Base-by-base conservation (phyloP, 345 rosid genomes). In the rapeseed (Brassica napus) region DNA sequence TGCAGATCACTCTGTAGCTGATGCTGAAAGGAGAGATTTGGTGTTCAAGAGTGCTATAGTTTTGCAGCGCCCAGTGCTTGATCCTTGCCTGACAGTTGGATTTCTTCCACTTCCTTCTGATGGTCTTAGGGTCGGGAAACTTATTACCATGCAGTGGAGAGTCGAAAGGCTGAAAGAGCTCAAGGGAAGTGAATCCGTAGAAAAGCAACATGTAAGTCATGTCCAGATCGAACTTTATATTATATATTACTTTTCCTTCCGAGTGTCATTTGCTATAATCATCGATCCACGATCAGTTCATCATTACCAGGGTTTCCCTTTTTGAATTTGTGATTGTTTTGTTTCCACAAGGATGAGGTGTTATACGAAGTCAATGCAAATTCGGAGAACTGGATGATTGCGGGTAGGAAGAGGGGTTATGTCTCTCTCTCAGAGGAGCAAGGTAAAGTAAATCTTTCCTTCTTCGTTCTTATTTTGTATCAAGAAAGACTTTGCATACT, bases 321-420 rank as follows among this genome's bases (percentile, higher is more conserved):
- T 23, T 7, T 14, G n/a, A 28, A 28, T 28, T 28, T 28, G 31
- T 28, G 31, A 28, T 26, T 12, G 64, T 58, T 82, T 42, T 82
- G 15, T 72, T 65, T 30, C 54, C 74, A 49, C 70, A 87, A 95
- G 94, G 94, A 86, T 72, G 98, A 91, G 85, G 86, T 95, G 75
- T 62, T 93, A 14, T 95, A 88, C 69, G 98, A 95, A 87, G 94
- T 95, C 31, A 83, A 80, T 82, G 97, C 93, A 64, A 88, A 88
- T 79, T 81, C 89, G 3, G 85, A 86, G 70, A 91, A 84, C 73
- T 95, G 99, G 99, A 95, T 95, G 99, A 89, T 93, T 73, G 97
- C 99, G 54, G 99, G 99, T 66, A 87, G 98, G 85, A 95, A 93
- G 83, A 88, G 96, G 74, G 99, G 99, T 55, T 85, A 90, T 71